Evolutionary conservation across 768 basidiomycete genomes (phyloP).

Genomic region (Cyclocybe aegerita): DNA sequence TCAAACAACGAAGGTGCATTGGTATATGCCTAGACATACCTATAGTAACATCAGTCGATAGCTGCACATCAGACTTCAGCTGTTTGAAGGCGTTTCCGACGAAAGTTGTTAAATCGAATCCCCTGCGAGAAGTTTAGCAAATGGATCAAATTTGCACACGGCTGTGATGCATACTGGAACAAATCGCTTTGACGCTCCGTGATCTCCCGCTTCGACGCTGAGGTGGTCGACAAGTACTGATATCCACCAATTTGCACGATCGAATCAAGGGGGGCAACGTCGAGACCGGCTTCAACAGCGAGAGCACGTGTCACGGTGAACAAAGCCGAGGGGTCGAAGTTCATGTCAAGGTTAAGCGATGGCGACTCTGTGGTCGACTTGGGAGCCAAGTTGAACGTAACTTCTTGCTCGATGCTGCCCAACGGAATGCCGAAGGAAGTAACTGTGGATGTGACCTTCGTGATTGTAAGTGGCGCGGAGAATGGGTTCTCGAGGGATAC

Average conservation of each 20-base stretch:
- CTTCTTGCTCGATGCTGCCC: conserved; percentile 56
- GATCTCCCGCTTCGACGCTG: conserved; percentile 15
- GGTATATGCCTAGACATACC: conserved; percentile 31
- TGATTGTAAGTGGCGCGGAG: conserved; percentile 56
- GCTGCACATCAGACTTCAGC: conserved; percentile 57
- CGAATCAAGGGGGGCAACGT: conserved; percentile 60
- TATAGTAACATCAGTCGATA: conserved; percentile 56
- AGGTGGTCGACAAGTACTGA: conserved; percentile 49
- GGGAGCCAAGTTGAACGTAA: conserved; percentile 50
- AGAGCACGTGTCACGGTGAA: conserved; percentile 72
- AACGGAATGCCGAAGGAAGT: conserved; percentile 59
- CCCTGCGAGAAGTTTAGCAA: conserved; percentile 30
- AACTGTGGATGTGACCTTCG: conserved; percentile 58
- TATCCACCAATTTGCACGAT: conserved; percentile 71
- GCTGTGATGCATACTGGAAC: conserved; percentile 44
- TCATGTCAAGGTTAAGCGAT: conserved; percentile 57
- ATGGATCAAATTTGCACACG: not conserved
- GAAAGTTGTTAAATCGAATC: conserved; percentile 62
- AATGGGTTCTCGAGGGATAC: conserved; percentile 70
- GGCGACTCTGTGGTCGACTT: conserved; percentile 59
- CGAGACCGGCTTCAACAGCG: conserved; percentile 61
- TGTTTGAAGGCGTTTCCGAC: conserved; percentile 67
- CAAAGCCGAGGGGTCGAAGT: conserved; percentile 64
- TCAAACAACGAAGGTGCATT: not conserved
- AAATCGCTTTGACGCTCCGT: conserved; percentile 42